Percentiles rank a stretch among this genome's conserved stretches.
phyloP scores from a whole-genome alignment of 2,329 filamentous ascomycete species.

The Colletotrichum destructivum region DNA sequence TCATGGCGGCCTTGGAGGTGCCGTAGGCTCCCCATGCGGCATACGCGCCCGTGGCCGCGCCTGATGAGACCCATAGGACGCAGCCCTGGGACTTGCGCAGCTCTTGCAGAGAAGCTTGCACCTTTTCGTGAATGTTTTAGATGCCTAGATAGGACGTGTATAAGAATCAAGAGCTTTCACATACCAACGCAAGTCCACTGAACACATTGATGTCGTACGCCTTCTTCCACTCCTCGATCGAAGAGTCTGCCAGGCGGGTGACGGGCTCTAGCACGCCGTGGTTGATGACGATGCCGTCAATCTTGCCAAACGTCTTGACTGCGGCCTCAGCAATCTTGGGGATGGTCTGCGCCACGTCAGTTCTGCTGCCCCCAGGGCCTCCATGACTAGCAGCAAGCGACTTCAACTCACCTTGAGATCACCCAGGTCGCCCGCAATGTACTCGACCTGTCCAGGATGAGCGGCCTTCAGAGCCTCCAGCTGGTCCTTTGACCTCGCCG shows the following conservation, averaged over 20 bases:
- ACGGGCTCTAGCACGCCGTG: constrained; percentile 88
- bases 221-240: constrained; percentile 81
- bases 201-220: constrained; percentile 91
- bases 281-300: constrained; percentile 91
- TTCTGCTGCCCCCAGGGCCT: too few relatives aligned
- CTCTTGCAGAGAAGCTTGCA: constrained; percentile 78
- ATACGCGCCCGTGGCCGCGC: constrained; percentile 78
- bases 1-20: constrained; percentile 85
- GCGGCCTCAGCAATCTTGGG: constrained; percentile 76
- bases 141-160: neutral
- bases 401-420: constrained; percentile 62
- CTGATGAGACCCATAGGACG: constrained; percentile 85
- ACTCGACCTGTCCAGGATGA: constrained; percentile 68
- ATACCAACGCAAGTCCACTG: constrained; percentile 83
- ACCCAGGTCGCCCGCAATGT: constrained; percentile 69
- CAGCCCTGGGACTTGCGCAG: constrained; percentile 79
- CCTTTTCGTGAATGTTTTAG: constrained; percentile 59
- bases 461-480: constrained; percentile 67
- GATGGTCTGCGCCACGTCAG: constrained; percentile 61
- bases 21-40: constrained; percentile 86
- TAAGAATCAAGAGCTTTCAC: constrained; percentile 46
- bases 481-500: constrained; percentile 67
- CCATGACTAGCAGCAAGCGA: neutral
- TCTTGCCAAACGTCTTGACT: constrained; percentile 74
- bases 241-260: constrained; percentile 76